Evolutionary conservation across 2,329 filamentous ascomycete genomes (phyloP).

Genomic region (Aspergillus sp.): DNA sequence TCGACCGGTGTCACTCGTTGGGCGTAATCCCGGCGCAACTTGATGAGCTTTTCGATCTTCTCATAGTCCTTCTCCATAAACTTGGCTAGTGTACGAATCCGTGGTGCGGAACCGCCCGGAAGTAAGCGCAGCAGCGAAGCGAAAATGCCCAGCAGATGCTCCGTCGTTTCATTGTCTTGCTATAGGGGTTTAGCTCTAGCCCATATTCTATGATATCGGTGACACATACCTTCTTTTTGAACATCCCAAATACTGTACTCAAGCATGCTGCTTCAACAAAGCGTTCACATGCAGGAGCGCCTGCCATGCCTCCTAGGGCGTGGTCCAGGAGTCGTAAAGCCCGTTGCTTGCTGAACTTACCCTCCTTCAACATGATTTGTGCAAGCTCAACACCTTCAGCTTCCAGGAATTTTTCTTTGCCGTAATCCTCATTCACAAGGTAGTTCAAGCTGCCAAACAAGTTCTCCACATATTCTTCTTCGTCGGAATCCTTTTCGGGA

Average conservation of each 20-base stretch:
- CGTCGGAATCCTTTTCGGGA: slow-evolving; percentile 79
- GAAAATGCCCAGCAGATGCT: slow-evolving; percentile 85
- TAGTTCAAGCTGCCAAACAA: slow-evolving; percentile 85
- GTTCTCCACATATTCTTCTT: slow-evolving; percentile 95
- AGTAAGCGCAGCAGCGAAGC: slow-evolving; percentile 77
- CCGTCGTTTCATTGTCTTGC: slow-evolving; percentile 65
- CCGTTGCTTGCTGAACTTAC: slow-evolving; percentile 76
- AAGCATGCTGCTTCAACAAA: slow-evolving; percentile 82
- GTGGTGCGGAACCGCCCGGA: slow-evolving; percentile 72
- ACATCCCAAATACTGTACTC: slow-evolving; percentile 80
- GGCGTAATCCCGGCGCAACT: slow-evolving; percentile 71
- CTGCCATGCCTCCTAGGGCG: slow-evolving; percentile 63
- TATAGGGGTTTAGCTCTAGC: slow-evolving; percentile 35
- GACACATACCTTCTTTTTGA: slow-evolving; percentile 69
- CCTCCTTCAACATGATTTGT: slow-evolving; percentile 87
- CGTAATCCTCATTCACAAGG: slow-evolving; percentile 70
- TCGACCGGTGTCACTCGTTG: slow-evolving; percentile 65
- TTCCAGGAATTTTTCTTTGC: slow-evolving; percentile 80
- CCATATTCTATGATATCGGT: neutral
- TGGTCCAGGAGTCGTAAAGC: slow-evolving; percentile 84
- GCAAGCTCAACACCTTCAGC: slow-evolving; percentile 90
- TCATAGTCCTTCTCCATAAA: slow-evolving; percentile 94
- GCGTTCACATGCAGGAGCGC: slow-evolving; percentile 67
- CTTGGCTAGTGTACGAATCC: slow-evolving; percentile 86
- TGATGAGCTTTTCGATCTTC: slow-evolving; percentile 73